These are phyloP conservation scores for Prunus campanulata DNA, from an alignment of 306 rosid species.

Conservation along the genomic window DNA sequence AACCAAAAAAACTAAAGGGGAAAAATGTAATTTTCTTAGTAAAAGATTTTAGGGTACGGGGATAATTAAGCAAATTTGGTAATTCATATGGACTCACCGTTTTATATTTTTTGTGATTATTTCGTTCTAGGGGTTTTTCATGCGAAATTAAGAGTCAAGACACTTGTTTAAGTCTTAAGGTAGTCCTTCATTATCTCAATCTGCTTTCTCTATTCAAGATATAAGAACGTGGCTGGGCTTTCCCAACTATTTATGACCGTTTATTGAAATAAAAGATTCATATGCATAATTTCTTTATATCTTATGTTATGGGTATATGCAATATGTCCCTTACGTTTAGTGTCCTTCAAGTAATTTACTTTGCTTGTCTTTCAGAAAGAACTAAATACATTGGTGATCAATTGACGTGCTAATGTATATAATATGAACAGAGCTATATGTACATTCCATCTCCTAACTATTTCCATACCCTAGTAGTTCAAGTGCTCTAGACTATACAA, in stretches of 20 bases:
- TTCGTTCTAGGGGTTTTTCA: no score
- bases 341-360: background rate
- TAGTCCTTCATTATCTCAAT: background rate
- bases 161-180: no score
- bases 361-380: background rate
- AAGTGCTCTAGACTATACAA: background rate
- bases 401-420: background rate
- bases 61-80: no score
- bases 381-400: background rate
- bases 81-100: no score
- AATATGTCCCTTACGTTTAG: background rate
- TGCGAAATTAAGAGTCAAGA: no score
- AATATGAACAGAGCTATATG: background rate
- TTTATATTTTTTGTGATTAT: no score
- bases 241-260: background rate
- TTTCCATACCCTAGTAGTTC: background rate
- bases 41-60: no score
- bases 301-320: background rate
- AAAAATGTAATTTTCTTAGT: no score
- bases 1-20: no score
- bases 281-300: background rate
- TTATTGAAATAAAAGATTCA: background rate
- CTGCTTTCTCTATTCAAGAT: background rate
- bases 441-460: background rate
- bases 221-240: background rate